Evolutionary conservation across 345 rosid species (phyloP), one percentile per base, ranked within the genome.

Genomic region (Dovyalis caffra): DNA sequence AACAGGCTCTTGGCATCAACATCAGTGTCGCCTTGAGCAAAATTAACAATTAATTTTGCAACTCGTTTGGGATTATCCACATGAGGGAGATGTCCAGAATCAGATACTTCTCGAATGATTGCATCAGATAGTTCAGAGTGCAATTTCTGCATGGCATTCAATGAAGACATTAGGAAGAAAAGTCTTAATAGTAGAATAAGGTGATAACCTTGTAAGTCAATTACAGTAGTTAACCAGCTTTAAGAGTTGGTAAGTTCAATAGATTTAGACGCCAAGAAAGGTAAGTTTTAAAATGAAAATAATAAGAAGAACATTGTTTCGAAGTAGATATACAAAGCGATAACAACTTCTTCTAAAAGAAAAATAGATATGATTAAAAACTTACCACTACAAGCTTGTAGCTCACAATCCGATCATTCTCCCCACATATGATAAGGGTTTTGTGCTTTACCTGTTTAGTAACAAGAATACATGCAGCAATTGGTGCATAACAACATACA

Each of bases 51-150:
- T 74, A 92, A 81, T 72, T 86, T 89, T 35, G 89, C 89, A 2
- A 82, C 87, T 18, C 83, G 68, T 14, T 75, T 69, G 1, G 97
- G 96, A 71, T 86, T 89, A 83, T 95, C 98, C 62, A 92, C 94
- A 9, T 92, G 99, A 66, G 98, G 98, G 80, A 91, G 76, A 79
- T 95, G 99, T 40, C 96, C 99, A 32, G 94, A 93, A 32, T 91
- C 80, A n/a, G 92, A 89, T 82, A 93, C 85, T 80, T 89, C 94
- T 28, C 81, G 78, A 38, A 95, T 68, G 56, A 76, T 85, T 32
- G 96, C 92, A 61, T 90, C 84, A 28, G 88, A 80, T 75, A 95
- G 78, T 49, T 95, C 96, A 53, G 86, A 79, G 8, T 89, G 91
- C 78, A 92, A 74, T 74, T 92, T 91, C 98, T 91, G 89, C 83